Conservation (phyloP, 2,329 filamentous ascomycete species). For the Delphinella strobiligena region DNA sequence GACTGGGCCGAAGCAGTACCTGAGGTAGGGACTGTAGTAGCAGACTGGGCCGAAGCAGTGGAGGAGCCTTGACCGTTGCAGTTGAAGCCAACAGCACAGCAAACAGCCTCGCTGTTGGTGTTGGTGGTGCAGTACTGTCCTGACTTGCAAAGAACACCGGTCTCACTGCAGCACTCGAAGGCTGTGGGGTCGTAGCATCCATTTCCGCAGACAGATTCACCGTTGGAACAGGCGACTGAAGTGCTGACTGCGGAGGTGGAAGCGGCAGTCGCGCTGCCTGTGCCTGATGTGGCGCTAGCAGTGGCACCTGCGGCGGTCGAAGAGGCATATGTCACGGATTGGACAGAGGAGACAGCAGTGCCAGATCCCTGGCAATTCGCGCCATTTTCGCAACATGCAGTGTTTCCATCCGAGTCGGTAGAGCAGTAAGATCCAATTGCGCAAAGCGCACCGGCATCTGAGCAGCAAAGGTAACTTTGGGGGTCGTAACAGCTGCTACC, state of each 20-base stretch:
- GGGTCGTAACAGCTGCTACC: background rate
- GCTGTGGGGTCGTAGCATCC: slow-evolving; percentile 6
- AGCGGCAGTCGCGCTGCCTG: background rate
- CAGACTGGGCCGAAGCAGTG: slow-evolving; percentile 1
- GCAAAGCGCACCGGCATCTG: background rate
- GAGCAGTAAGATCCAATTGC: background rate
- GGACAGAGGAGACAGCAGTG: background rate
- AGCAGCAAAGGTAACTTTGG: background rate
- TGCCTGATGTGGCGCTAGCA: too few species aligned
- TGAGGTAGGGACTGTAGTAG: slow-evolving; percentile 1
- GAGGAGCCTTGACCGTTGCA: slow-evolving; percentile 7
- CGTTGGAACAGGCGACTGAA: slow-evolving; percentile 1
- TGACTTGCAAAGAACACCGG: background rate
- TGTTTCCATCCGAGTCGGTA: background rate
- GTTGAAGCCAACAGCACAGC: slow-evolving; percentile 5
- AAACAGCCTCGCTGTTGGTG: background rate
- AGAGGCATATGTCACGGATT: background rate
- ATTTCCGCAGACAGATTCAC: slow-evolving; percentile 3
- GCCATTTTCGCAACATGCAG: background rate
- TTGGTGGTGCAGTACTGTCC: background rate
- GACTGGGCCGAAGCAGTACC: slow-evolving; percentile 1
- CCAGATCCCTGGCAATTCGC: background rate
- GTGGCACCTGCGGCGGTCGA: background rate
- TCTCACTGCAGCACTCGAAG: slow-evolving; percentile 1
- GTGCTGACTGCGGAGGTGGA: background rate